Evolutionary conservation across 768 basidiomycete genomes (phyloP).

Genomic region (Phlegmacium glaucopus): DNA sequence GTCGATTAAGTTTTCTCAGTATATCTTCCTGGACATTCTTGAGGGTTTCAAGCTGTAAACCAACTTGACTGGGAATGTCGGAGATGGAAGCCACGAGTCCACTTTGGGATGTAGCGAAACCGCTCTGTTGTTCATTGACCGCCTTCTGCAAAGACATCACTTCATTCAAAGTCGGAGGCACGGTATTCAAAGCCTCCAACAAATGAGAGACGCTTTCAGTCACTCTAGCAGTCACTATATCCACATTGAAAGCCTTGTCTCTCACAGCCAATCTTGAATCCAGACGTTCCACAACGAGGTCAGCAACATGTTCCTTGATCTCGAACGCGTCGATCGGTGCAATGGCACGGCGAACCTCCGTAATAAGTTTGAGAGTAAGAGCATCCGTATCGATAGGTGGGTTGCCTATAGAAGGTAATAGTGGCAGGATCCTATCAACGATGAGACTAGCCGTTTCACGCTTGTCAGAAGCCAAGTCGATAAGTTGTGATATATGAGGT

Average conservation of each 20-base stretch:
- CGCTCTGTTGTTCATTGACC: constrained; percentile 32
- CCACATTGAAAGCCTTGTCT: constrained; percentile 66
- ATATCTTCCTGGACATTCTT: constrained; percentile 33
- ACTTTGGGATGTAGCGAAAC: constrained; percentile 36
- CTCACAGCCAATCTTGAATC: constrained; percentile 78
- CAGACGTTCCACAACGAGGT: constrained; percentile 81
- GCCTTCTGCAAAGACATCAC: constrained; percentile 42
- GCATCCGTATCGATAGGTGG: constrained; percentile 49
- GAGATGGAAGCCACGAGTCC: constrained; percentile 40
- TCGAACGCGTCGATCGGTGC: constrained; percentile 80
- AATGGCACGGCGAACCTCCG: constrained; percentile 69
- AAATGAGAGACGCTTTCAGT: constrained; percentile 45
- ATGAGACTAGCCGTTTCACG: constrained; percentile 83
- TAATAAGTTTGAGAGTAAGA: constrained; percentile 55
- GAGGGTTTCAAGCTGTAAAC: constrained; percentile 41
- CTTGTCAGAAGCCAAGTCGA: constrained; percentile 86
- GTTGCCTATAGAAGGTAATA: constrained; percentile 46
- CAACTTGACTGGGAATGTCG: constrained; percentile 45
- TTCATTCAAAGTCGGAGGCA: constrained; percentile 36
- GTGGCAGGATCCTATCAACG: constrained; percentile 65
- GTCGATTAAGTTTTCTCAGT: constrained; percentile 25
- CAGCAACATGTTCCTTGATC: constrained; percentile 87
- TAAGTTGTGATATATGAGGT: constrained; percentile 84
- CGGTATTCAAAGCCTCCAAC: constrained; percentile 24
- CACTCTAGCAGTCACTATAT: constrained; percentile 53